Evolutionary conservation across 148 eudicot genomes (phyloP).

Genomic region (Fagopyrum tataricum): DNA sequence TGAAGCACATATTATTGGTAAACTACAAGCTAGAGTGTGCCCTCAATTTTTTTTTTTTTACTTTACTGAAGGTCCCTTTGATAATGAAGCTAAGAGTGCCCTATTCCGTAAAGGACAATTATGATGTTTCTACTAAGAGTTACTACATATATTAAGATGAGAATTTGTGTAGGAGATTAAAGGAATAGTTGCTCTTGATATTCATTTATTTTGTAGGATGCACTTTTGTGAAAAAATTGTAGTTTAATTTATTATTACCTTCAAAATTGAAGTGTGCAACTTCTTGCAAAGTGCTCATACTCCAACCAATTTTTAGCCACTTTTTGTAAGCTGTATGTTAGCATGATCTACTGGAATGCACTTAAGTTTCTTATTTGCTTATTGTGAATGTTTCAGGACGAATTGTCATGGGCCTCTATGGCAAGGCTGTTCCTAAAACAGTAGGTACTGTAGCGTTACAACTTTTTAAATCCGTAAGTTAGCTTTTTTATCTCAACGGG

Average conservation of each 20-base stretch:
- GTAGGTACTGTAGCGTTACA: conserved; percentile 39
- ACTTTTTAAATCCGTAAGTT: neutral
- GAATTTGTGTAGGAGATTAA: neutral
- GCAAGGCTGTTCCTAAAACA: conserved; percentile 95
- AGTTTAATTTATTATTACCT: neutral
- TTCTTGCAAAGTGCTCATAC: neutral
- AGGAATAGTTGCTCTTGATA: neutral
- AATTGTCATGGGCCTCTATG: conserved; percentile 87
- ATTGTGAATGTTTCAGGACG: conserved; percentile 51
- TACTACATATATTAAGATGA: neutral
- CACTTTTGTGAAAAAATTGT: neutral
- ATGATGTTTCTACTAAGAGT: neutral
- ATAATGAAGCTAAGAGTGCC: neutral
- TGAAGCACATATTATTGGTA: neutral
- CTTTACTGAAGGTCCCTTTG: neutral
- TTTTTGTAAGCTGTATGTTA: neutral
- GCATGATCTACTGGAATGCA: neutral
- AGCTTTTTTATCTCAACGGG: neutral
- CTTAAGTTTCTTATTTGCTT: neutral
- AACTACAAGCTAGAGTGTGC: neutral
- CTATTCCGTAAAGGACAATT: neutral
- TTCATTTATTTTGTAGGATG: neutral
- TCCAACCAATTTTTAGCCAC: neutral
- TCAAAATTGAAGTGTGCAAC: neutral
- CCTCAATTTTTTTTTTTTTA: no score